phyloP scores from a whole-genome alignment of 2,329 filamentous ascomycete genomes.

The Juglanconis oblonga region DNA sequence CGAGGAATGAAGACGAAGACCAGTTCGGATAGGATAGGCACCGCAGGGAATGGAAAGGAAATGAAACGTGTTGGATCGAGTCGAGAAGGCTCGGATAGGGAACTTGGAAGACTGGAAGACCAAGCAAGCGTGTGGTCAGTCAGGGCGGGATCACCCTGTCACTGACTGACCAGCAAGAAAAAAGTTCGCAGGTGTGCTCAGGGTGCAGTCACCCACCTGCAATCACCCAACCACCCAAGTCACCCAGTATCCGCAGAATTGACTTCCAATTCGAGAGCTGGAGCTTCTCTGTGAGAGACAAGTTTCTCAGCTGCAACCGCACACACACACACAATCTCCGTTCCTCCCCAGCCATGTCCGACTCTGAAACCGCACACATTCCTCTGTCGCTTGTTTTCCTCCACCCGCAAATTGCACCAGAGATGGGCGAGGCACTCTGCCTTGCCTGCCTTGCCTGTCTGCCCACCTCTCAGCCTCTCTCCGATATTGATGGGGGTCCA shows the following conservation, averaged over 20 bases:
- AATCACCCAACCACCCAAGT: background rate
- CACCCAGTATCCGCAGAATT: background rate
- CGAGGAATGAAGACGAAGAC: background rate
- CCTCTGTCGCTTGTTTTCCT: background rate
- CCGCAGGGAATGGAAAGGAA: background rate
- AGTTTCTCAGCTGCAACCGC: no score
- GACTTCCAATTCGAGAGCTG: background rate
- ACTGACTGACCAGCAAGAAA: background rate
- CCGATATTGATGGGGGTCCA: background rate
- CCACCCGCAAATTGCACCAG: background rate
- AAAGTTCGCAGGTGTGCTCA: background rate
- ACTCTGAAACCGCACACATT: background rate
- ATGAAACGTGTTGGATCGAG: no score
- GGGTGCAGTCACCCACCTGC: background rate
- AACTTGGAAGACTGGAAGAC: background rate
- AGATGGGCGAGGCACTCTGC: background rate
- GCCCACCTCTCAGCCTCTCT: background rate
- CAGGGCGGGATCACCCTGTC: no score
- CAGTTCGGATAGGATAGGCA: background rate
- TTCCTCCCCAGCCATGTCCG: background rate
- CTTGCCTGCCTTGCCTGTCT: background rate
- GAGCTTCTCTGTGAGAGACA: no score
- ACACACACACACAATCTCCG: no score
- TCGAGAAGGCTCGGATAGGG: background rate
- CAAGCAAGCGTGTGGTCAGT: background rate